These are phyloP conservation scores for Alternaria gaisen DNA, from an alignment of 2,329 filamentous ascomycete genomes.

Conservation along the genomic window DNA sequence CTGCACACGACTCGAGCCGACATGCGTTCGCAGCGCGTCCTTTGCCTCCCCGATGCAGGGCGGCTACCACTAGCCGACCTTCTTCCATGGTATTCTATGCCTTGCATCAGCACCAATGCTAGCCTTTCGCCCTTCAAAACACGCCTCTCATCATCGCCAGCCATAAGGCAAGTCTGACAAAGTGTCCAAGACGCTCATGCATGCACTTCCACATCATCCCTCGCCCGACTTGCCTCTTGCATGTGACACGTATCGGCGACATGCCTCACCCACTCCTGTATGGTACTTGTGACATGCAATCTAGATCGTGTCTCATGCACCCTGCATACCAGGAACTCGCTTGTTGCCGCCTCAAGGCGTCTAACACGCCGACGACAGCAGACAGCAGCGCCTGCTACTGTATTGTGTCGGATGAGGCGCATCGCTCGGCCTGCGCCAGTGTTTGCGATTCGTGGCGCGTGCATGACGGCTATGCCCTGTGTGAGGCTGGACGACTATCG, in stretches of 20 bases:
- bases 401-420: slow-evolving; percentile 18
- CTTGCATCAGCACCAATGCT: slow-evolving; percentile 2
- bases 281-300: slow-evolving; percentile 24
- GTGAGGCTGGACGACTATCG: slow-evolving; percentile 13
- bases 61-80: slow-evolving; percentile 21
- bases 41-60: slow-evolving; percentile 20
- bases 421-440: slow-evolving; percentile 7
- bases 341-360: slow-evolving; percentile 21
- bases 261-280: slow-evolving; percentile 10
- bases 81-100: slow-evolving; percentile 18
- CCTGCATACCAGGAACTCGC: slow-evolving; percentile 12
- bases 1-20: slow-evolving; percentile 30
- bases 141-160: not conserved
- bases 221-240: slow-evolving; percentile 34
- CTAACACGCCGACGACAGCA: slow-evolving; percentile 31
- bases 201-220: slow-evolving; percentile 10
- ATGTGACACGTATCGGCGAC: slow-evolving; percentile 35
- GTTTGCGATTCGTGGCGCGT: slow-evolving; percentile 14
- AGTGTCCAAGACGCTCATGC: not conserved
- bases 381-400: slow-evolving; percentile 10
- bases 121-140: not conserved
- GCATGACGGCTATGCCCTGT: slow-evolving; percentile 5
- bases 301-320: slow-evolving; percentile 25
- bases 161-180: not conserved
- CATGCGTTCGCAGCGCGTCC: slow-evolving; percentile 27